Evolutionary conservation across 352 stramenopile genomes (phyloP).

Genomic region (Globisporangium canariense): DNA sequence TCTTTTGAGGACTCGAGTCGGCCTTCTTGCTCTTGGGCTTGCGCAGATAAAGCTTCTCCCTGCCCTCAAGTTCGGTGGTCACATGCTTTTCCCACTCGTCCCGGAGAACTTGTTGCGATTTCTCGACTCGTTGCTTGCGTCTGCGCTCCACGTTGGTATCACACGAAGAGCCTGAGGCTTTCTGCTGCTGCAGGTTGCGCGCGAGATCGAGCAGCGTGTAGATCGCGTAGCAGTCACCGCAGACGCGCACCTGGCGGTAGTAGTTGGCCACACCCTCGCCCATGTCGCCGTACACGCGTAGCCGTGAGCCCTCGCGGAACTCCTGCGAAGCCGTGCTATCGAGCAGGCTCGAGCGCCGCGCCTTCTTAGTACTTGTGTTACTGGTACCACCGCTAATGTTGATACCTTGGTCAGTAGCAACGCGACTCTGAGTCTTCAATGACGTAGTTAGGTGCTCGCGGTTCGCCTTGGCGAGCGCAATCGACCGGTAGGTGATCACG

Average conservation of each 20-base stretch:
- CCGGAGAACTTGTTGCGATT: slow-evolving; percentile 25
- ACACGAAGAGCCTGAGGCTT: not conserved
- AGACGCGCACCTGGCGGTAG: slow-evolving; percentile 86
- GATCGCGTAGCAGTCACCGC: slow-evolving; percentile 78
- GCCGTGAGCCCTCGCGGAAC: slow-evolving; percentile 44
- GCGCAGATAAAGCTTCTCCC: slow-evolving; percentile 51
- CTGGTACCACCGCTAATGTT: not conserved
- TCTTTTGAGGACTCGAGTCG: not conserved
- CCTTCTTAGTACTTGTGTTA: not conserved
- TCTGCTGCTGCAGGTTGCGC: slow-evolving; percentile 35
- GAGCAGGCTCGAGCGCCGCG: slow-evolving; percentile 33
- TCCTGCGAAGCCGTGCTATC: slow-evolving; percentile 49
- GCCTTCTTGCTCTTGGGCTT: slow-evolving; percentile 11
- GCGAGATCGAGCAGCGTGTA: slow-evolving; percentile 84
- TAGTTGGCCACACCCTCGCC: slow-evolving; percentile 59
- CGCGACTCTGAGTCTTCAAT: slow-evolving; percentile 11
- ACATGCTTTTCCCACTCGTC: slow-evolving; percentile 46
- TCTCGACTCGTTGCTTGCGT: slow-evolving; percentile 16
- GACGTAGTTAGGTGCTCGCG: slow-evolving; percentile 33
- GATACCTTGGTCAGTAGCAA: slow-evolving; percentile 7
- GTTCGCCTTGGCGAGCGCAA: slow-evolving; percentile 65
- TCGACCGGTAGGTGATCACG: slow-evolving; percentile 77
- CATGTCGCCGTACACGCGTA: slow-evolving; percentile 50
- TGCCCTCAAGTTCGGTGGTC: slow-evolving; percentile 37
- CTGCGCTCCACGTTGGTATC: slow-evolving; percentile 21